Evolutionary conservation across 768 basidiomycete species (phyloP).

Genomic region (Pulveroboletus sp.): DNA sequence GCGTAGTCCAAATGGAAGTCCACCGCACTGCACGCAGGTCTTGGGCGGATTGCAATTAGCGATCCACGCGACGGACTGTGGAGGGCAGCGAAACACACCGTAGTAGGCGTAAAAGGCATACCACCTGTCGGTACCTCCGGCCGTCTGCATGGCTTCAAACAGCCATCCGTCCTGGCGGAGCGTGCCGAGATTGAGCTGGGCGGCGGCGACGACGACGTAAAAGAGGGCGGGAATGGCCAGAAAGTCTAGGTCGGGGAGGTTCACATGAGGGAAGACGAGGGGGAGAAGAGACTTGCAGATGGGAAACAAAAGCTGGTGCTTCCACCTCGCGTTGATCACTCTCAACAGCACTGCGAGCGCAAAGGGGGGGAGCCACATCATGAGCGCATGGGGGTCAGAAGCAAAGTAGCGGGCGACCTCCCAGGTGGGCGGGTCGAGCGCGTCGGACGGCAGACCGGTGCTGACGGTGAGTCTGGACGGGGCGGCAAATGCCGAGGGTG

Average conservation of each 20-base stretch:
- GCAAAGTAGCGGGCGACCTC: slow-evolving; percentile 67
- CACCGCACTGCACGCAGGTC: slow-evolving; percentile 61
- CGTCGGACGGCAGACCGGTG: slow-evolving; percentile 75
- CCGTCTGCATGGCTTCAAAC: slow-evolving; percentile 54
- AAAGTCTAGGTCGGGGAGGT: slow-evolving; percentile 50
- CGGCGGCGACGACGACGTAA: slow-evolving; percentile 70
- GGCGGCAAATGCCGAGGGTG: not conserved
- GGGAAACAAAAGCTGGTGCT: slow-evolving; percentile 91
- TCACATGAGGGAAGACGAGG: not conserved
- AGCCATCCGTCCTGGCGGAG: slow-evolving; percentile 77
- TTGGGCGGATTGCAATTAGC: slow-evolving; percentile 23
- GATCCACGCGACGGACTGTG: not conserved
- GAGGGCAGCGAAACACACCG: slow-evolving; percentile 41
- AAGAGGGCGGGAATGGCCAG: slow-evolving; percentile 76
- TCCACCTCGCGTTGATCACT: slow-evolving; percentile 70
- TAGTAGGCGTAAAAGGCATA: slow-evolving; percentile 82
- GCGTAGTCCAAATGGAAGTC: slow-evolving; percentile 67
- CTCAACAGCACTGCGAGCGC: slow-evolving; percentile 71
- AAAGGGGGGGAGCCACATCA: slow-evolving; percentile 78
- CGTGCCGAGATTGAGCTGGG: slow-evolving; percentile 50
- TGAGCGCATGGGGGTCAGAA: slow-evolving; percentile 53
- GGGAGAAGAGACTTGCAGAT: slow-evolving; percentile 48
- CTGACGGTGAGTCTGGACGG: slow-evolving; percentile 69
- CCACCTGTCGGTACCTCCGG: slow-evolving; percentile 46
- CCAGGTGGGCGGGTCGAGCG: slow-evolving; percentile 58